A percentile compares a stretch with the other conserved stretches of the same genome.
Conservation (phyloP, 208 protist genomes). For the Leishmania amazonensis region DNA sequence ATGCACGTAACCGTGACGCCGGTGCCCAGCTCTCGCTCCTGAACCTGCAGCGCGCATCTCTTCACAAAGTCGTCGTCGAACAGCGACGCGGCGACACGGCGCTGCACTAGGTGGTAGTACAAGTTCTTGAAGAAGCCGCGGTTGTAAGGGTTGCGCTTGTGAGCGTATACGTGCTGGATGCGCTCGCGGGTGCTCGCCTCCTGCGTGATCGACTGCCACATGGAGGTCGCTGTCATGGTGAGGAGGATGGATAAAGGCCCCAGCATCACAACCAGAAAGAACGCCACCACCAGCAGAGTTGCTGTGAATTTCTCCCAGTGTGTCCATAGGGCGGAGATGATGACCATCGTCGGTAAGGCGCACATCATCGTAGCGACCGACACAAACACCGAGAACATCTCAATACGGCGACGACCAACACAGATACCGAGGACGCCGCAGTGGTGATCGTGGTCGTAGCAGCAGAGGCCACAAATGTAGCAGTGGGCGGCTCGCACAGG, state of each 20-base stretch:
- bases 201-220: constrained; percentile 38
- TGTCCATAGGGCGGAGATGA: constrained; percentile 30
- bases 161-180: constrained; percentile 63
- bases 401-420: constrained; percentile 72
- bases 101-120: constrained; percentile 44
- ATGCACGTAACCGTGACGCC: constrained; percentile 36
- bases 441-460: constrained; percentile 90
- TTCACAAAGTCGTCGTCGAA: constrained; percentile 82
- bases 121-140: constrained; percentile 62
- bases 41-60: constrained; percentile 40
- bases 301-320: constrained; percentile 32
- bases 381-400: constrained; percentile 71
- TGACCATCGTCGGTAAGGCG: constrained; percentile 34
- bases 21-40: constrained; percentile 41
- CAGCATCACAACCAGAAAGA: constrained; percentile 11
- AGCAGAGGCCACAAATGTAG: constrained; percentile 88
- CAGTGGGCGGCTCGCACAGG: constrained; percentile 89
- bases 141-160: constrained; percentile 72
- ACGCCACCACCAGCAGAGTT: constrained; percentile 12
- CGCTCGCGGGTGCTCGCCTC: constrained; percentile 77
- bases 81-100: constrained; percentile 40
- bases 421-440: constrained; percentile 86
- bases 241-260: constrained; percentile 28
- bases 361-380: constrained; percentile 28
- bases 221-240: constrained; percentile 29